Evolutionary conservation across 768 basidiomycete species (phyloP).

Genomic region (Kwoniella sp.): DNA sequence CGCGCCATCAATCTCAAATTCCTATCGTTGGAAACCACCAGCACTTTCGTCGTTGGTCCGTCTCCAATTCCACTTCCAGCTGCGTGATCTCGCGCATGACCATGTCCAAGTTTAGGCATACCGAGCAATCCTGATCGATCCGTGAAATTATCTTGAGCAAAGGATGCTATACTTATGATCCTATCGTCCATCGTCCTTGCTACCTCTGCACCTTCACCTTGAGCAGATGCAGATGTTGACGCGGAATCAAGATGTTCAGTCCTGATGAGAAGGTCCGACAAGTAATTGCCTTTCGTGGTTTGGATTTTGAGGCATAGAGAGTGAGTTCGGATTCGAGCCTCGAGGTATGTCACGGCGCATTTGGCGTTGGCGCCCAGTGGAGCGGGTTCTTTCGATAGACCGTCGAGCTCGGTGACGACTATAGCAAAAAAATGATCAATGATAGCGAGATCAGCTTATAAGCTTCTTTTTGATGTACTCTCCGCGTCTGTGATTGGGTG

Average conservation of each 20-base stretch:
- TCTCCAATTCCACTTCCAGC: constrained; percentile 53
- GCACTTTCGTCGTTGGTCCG: constrained; percentile 68
- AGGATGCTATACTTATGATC: constrained; percentile 86
- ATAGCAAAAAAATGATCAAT: neutral
- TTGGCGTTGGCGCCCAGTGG: constrained; percentile 74
- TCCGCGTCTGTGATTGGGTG: no score
- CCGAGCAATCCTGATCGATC: constrained; percentile 77
- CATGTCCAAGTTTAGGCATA: constrained; percentile 36
- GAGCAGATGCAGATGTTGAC: constrained; percentile 2
- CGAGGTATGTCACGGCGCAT: constrained; percentile 73
- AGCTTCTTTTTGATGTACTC: no score
- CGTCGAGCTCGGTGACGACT: constrained; percentile 95
- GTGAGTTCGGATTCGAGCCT: constrained; percentile 73
- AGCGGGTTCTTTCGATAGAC: constrained; percentile 67
- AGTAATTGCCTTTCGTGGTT: constrained; percentile 92
- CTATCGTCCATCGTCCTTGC: constrained; percentile 91
- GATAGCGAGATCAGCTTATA: no score
- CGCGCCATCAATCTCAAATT: constrained; percentile 91
- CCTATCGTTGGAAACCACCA: constrained; percentile 85
- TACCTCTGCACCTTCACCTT: constrained; percentile 54
- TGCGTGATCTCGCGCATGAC: no score
- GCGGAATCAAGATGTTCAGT: constrained; percentile 74
- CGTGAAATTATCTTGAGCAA: constrained; percentile 90
- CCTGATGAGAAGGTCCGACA: constrained; percentile 76
- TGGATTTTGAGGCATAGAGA: constrained; percentile 83